These are phyloP conservation scores for Coniochaeta hoffmannii DNA, from an alignment of 2,329 filamentous ascomycete genomes.

Conservation along the genomic window DNA sequence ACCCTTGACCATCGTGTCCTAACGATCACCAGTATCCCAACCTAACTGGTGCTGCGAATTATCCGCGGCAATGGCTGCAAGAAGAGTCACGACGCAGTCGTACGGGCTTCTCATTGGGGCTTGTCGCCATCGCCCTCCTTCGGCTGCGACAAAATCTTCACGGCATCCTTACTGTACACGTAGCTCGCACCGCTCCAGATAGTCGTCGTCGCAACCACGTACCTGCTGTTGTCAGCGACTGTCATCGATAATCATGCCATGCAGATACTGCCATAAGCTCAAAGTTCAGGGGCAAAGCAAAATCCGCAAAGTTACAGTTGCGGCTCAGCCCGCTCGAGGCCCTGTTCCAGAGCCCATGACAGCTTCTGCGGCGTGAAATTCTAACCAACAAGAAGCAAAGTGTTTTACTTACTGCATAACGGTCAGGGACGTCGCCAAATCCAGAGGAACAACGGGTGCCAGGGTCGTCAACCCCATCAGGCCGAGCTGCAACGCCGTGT, in stretches of 20 bases:
- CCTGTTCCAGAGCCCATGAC: neutral
- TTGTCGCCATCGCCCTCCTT: conserved; percentile 6
- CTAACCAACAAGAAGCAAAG: conserved; percentile 2
- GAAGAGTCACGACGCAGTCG: neutral
- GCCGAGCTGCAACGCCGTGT: conserved; percentile 84
- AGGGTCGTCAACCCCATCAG: conserved; percentile 81
- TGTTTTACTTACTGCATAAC: conserved; percentile 52
- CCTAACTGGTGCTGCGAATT: too few species aligned
- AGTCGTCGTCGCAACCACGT: conserved; percentile 80
- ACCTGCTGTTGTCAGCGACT: conserved; percentile 44
- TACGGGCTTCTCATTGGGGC: neutral
- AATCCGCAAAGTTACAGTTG: conserved; percentile 4
- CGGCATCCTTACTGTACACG: conserved; percentile 81
- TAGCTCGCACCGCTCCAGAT: conserved; percentile 93
- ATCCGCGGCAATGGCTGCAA: too few species aligned
- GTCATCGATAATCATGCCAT: neutral
- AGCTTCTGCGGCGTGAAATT: neutral
- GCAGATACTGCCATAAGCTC: neutral
- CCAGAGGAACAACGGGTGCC: conserved; percentile 62
- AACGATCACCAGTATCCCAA: too few species aligned
- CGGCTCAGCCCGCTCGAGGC: neutral
- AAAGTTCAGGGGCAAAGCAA: neutral
- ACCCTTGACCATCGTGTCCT: too few species aligned
- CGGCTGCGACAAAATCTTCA: conserved; percentile 62
- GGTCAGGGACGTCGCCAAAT: conserved; percentile 47